A percentile compares a stretch with the other conserved stretches of the same genome.
Conservation (phyloP, 345 rosid genomes). For the Bruguiera sexangula region DNA sequence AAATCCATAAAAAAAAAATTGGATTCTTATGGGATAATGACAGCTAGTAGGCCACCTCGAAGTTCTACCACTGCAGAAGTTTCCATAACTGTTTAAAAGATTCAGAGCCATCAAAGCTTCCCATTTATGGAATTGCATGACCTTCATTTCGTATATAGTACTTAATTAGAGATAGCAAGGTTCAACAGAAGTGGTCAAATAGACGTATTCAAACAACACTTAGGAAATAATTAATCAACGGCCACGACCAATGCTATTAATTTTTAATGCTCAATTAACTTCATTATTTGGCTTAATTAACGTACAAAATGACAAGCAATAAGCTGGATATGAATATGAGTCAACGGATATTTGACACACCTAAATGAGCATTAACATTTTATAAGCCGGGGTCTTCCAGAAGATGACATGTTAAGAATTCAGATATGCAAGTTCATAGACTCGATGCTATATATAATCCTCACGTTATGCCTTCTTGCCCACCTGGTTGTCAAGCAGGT, state of each 20-base stretch:
- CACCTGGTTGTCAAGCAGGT: too few species aligned
- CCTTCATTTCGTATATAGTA: too few species aligned
- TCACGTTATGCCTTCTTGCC: too few species aligned
- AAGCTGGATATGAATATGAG: conserved; percentile 12
- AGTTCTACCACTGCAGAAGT: neutral
- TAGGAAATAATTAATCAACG: neutral
- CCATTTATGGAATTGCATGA: too few species aligned
- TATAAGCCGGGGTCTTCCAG: too few species aligned
- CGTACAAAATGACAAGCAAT: neutral
- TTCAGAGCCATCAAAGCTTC: neutral
- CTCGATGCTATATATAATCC: too few species aligned
- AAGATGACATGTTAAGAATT: neutral
- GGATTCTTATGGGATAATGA: neutral
- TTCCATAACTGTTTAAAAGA: conserved; percentile 4
- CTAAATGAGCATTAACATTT: neutral
- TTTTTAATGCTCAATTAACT: conserved; percentile 8
- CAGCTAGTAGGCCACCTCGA: neutral
- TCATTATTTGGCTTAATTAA: neutral
- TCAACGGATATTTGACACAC: conserved; percentile 2
- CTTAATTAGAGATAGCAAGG: neutral
- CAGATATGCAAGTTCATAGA: neutral
- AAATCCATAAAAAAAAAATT: neutral
- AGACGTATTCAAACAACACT: neutral
- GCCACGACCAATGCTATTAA: neutral
- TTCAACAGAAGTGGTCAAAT: neutral